These are phyloP conservation scores for Geotrichum candidum DNA, from an alignment of 1,139 yeast genomes.

Conservation along the genomic window DNA sequence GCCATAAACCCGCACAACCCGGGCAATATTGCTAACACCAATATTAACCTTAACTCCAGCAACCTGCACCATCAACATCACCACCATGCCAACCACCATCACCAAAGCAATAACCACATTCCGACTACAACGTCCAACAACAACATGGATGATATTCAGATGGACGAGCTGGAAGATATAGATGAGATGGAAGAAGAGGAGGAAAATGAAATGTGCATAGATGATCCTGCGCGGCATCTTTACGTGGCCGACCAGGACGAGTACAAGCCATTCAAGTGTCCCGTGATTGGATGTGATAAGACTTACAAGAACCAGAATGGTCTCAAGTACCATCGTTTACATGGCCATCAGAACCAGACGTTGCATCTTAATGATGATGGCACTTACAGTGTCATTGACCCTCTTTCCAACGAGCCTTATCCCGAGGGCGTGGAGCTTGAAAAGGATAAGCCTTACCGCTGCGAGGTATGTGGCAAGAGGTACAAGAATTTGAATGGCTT, in stretches of 20 bases:
- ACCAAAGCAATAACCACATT: constrained; percentile 25
- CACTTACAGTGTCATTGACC: constrained; percentile 84
- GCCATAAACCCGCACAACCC: not conserved
- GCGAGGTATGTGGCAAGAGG: constrained; percentile 97
- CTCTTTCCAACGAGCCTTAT: constrained; percentile 84
- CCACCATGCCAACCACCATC: not conserved
- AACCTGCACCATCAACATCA: not conserved
- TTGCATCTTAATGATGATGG: constrained; percentile 90
- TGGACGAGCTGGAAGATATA: constrained; percentile 1
- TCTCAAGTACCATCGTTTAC: constrained; percentile 86
- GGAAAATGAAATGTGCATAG: constrained; percentile 35
- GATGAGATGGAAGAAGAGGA: constrained; percentile 21
- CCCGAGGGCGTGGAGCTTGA: constrained; percentile 88
- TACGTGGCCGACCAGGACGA: constrained; percentile 90
- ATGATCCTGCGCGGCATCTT: constrained; percentile 87
- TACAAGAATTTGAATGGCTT: constrained; percentile 93
- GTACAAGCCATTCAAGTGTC: constrained; percentile 93
- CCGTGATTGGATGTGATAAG: constrained; percentile 96
- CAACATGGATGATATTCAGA: constrained; percentile 14
- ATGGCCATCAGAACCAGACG: constrained; percentile 95
- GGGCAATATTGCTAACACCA: not conserved
- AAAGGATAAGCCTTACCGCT: constrained; percentile 94
- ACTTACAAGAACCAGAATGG: constrained; percentile 97
- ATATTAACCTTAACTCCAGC: not conserved
- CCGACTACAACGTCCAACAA: constrained; percentile 27